Base-by-base conservation (phyloP, 2,329 filamentous ascomycete species). In the Talaromyces sp. region DNA sequence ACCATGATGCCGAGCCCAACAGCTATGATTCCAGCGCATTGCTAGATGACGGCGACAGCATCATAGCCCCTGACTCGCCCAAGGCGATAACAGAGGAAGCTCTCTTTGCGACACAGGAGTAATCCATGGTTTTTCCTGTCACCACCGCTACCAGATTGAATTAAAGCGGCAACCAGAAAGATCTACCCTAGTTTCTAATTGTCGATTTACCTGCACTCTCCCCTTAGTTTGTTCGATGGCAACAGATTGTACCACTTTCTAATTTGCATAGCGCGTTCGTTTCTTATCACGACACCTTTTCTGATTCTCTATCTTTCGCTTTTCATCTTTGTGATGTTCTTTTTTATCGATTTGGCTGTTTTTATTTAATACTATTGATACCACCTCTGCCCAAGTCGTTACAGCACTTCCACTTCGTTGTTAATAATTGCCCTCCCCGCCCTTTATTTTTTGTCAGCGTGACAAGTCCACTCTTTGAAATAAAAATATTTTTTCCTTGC, bases 1-100 rank as follows among this genome's bases (percentile, higher is more conserved):
- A 88, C 66, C 80, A 80, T 64, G 85, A 87, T 67, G 85, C 85
- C 0, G 83, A 85, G 66, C 79, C 75, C 6, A 70, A 77, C 42
- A 77, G 73, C 55, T 81, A 80, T 61, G 78, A 77, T 44, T 75
- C 80, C 47, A 74, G 74, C 52, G 77, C 76, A 22, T 80, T 80
- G 58, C 79, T 79, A 44, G 82, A 83, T 62, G 76, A 76, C 49
- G 81, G 80, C 65, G 61, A 63, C 28, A 60, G 57, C 44, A 79
- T 77, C 5, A 73, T 79, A 30, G 79, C 78, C 28, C 73, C 71
- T n/a, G 63, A 75, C 44, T 75, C 74, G 1, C 73, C 74, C 1
- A 71, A 68, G 32, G 70, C 68, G 5, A 59, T 65, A 13, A 65
- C 65, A n/a, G 68, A 73, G 10, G 61, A 62, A 51, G 47, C 30